A percentile compares a stretch with the other conserved stretches of the same genome.
phyloP scores from a whole-genome alignment of 83 land plant genomes.

The Picea engelmannii region DNA sequence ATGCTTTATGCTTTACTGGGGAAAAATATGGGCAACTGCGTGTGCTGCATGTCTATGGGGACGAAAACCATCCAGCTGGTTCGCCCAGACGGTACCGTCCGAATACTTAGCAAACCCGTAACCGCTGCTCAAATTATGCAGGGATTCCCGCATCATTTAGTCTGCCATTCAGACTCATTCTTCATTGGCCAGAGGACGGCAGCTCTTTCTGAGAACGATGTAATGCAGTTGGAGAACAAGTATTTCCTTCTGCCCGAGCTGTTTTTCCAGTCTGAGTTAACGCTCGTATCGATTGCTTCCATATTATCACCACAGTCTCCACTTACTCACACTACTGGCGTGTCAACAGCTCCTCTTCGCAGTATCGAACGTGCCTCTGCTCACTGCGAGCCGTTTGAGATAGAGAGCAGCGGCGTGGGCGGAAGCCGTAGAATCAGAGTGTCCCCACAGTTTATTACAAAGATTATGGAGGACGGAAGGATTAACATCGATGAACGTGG shows the following conservation, averaged over 20 bases:
- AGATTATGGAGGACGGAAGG: slow-evolving; percentile 15
- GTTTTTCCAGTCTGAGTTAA: slow-evolving; percentile 50
- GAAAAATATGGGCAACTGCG: neutral
- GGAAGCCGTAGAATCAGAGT: slow-evolving; percentile 38
- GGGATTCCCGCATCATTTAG: slow-evolving; percentile 41
- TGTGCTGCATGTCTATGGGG: neutral
- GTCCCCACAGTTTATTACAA: slow-evolving; percentile 42
- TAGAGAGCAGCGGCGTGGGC: slow-evolving; percentile 1
- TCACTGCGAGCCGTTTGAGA: slow-evolving; percentile 13
- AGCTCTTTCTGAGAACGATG: slow-evolving; percentile 32
- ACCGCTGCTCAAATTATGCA: slow-evolving; percentile 34
- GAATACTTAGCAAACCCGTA: slow-evolving; percentile 27
- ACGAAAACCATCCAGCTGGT: slow-evolving; percentile 27
- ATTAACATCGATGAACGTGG: no score
- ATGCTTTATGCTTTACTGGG: no score
- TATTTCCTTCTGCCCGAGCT: slow-evolving; percentile 54
- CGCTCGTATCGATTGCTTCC: slow-evolving; percentile 44
- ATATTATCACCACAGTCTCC: neutral
- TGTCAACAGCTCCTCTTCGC: neutral
- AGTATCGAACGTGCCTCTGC: neutral
- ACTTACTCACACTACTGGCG: neutral
- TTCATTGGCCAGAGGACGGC: slow-evolving; percentile 59
- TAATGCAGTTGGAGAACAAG: slow-evolving; percentile 45
- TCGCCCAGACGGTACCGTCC: slow-evolving; percentile 37
- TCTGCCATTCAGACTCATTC: slow-evolving; percentile 61